These are phyloP conservation scores for Turritis glabra DNA, from an alignment of 345 rosid species.

Conservation along the genomic window DNA sequence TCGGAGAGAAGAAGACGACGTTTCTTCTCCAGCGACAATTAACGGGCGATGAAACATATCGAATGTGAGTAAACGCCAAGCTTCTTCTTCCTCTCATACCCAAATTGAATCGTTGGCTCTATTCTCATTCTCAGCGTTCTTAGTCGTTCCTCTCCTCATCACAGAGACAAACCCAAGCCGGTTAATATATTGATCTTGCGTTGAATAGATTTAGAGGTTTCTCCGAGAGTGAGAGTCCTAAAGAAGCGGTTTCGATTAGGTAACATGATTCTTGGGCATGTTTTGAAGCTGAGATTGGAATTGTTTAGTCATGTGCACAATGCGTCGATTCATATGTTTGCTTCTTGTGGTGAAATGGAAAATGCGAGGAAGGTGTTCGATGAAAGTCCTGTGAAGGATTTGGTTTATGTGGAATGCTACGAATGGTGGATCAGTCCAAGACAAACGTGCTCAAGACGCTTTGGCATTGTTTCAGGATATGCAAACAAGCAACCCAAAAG, in stretches of 20 bases:
- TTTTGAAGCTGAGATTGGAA: conserved; percentile 59
- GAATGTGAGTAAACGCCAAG: conserved; percentile 32
- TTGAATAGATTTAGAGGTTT: too few relatives aligned
- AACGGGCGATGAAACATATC: conserved; percentile 48
- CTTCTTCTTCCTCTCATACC: conserved; percentile 35
- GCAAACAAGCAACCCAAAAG: conserved; percentile 57
- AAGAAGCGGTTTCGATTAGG: conserved; percentile 50
- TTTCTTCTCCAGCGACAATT: conserved; percentile 8
- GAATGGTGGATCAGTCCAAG: conserved; percentile 73
- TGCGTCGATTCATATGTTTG: conserved; percentile 61
- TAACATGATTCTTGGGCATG: conserved; percentile 61
- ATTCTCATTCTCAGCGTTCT: too few relatives aligned
- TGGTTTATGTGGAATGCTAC: conserved; percentile 89
- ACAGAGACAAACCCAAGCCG: too few relatives aligned
- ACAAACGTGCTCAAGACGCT: conserved; percentile 65
- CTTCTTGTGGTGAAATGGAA: conserved; percentile 53
- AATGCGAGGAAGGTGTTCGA: conserved; percentile 75
- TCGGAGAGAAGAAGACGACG: too few relatives aligned
- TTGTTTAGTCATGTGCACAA: conserved; percentile 63
- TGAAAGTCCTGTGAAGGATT: conserved; percentile 66
- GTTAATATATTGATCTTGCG: too few relatives aligned
- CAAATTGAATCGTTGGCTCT: too few relatives aligned
- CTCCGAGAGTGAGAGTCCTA: too few relatives aligned
- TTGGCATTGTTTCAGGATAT: conserved; percentile 69
- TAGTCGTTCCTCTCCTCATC: too few relatives aligned